Conservation (phyloP, 78 protist genomes). For the Dictyostelium firmibasis region DNA sequence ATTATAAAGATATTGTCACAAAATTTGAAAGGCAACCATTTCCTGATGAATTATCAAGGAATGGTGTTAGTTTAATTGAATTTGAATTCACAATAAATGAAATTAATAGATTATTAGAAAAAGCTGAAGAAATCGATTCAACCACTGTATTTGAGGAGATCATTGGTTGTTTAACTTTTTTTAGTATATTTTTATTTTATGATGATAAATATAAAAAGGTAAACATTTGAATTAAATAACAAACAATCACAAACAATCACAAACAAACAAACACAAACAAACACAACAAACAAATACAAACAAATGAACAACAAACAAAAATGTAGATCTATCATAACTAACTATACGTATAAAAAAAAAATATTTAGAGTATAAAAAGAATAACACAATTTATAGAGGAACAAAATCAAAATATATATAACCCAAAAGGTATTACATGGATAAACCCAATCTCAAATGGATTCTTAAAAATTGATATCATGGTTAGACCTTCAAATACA, state of each 20-base stretch:
- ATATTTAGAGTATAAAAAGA: slow-evolving; percentile 13
- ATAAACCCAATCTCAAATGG: slow-evolving; percentile 61
- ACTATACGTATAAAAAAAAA: background rate
- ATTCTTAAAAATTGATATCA: slow-evolving; percentile 33
- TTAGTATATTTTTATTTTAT: slow-evolving; percentile 38
- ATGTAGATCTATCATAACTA: too few species aligned
- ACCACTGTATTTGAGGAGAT: slow-evolving; percentile 22
- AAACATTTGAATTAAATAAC: too few species aligned
- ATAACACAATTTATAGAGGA: slow-evolving; percentile 31
- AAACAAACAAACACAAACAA: too few species aligned
- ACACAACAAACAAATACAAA: too few species aligned
- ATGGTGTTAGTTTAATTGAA: slow-evolving; percentile 17
- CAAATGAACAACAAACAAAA: too few species aligned
- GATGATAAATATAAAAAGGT: slow-evolving; percentile 52
- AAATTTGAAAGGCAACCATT: slow-evolving; percentile 32
- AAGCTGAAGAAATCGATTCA: slow-evolving; percentile 55
- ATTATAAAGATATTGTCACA: slow-evolving; percentile 51
- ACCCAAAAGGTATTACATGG: slow-evolving; percentile 50
- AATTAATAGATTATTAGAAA: slow-evolving; percentile 21
- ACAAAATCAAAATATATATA: slow-evolving; percentile 50
- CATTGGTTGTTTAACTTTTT: slow-evolving; percentile 71
- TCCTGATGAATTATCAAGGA: slow-evolving; percentile 44
- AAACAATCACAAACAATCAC: too few species aligned
- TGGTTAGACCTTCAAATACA: background rate
- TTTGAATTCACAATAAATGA: slow-evolving; percentile 60